These are phyloP conservation scores for Starmerella etchellsii DNA, from an alignment of 805 yeast species.

Conservation along the genomic window DNA sequence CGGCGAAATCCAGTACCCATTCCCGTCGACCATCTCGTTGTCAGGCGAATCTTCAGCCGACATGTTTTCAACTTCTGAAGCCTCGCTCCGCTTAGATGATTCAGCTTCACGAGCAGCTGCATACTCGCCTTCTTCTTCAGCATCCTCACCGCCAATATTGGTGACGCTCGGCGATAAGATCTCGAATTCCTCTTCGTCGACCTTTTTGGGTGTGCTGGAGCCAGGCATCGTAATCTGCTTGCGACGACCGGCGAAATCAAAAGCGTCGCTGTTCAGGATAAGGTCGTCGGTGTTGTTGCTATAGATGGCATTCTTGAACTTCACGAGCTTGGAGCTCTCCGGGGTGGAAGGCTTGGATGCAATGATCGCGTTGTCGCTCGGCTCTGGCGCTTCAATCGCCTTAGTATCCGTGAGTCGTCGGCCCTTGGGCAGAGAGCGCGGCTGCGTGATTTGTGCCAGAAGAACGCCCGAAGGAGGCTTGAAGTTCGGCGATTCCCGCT, in stretches of 20 bases:
- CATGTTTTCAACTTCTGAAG: no score
- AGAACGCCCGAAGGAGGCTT: conserved; percentile 16
- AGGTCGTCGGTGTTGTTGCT: conserved; percentile 48
- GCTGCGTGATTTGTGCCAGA: conserved; percentile 14
- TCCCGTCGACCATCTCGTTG: conserved; percentile 40
- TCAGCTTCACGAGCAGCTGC: not conserved
- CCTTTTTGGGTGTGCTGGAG: conserved; percentile 7
- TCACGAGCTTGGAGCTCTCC: conserved; percentile 1
- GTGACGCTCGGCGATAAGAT: conserved; percentile 1
- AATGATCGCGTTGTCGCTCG: not conserved
- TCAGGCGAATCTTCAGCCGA: conserved; percentile 21
- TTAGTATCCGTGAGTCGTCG: not conserved
- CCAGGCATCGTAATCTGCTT: not conserved
- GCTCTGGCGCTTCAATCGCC: not conserved
- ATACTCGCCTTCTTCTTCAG: not conserved
- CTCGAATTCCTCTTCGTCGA: not conserved
- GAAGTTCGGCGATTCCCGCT: conserved; percentile 6
- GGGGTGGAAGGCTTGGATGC: conserved; percentile 1
- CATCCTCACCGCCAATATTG: not conserved
- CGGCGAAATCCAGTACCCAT: conserved; percentile 85
- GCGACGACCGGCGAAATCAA: conserved; percentile 29
- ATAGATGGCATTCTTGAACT: conserved; percentile 25
- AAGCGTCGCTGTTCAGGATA: conserved; percentile 56
- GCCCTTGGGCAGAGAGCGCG: conserved; percentile 9
- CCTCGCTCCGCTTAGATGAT: no score